Evolutionary conservation across 768 basidiomycete species (phyloP).

Genomic region (Leccinum subtestaceum): DNA sequence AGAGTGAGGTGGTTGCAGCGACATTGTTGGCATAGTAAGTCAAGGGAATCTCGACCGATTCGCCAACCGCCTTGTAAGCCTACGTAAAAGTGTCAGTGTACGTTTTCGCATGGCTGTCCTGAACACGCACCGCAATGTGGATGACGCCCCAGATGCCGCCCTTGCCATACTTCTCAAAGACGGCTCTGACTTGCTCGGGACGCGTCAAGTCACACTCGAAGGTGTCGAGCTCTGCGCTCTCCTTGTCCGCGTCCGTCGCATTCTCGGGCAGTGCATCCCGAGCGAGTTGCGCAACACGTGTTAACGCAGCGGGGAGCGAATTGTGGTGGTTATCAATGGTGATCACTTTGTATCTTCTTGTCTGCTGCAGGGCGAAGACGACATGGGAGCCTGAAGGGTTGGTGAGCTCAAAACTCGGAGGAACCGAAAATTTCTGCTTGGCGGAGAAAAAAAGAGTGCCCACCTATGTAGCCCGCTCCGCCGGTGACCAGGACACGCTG

Average conservation of each 20-base stretch:
- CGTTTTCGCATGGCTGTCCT: not conserved
- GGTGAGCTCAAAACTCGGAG: conserved; percentile 10
- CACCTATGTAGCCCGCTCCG: conserved; percentile 90
- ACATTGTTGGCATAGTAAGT: conserved; percentile 96
- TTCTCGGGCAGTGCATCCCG: conserved; percentile 64
- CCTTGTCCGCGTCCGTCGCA: conserved; percentile 64
- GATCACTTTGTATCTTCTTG: conserved; percentile 87
- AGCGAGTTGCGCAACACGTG: conserved; percentile 78
- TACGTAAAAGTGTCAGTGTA: conserved; percentile 28
- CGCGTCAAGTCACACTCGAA: conserved; percentile 73
- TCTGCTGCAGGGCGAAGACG: conserved; percentile 80
- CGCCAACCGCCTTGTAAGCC: conserved; percentile 98
- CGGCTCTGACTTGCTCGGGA: conserved; percentile 62
- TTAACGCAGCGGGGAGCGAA: conserved; percentile 72
- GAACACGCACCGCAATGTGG: conserved; percentile 79
- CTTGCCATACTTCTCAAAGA: conserved; percentile 83
- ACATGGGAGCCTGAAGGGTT: conserved; percentile 79
- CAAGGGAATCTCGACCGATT: conserved; percentile 89
- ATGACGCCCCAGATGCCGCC: conserved; percentile 96
- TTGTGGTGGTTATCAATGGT: conserved; percentile 96
- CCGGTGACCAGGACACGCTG: conserved; percentile 71
- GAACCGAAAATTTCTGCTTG: not conserved
- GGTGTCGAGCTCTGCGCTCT: conserved; percentile 70
- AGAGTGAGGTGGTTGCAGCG: conserved; percentile 76
- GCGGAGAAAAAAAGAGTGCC: conserved; percentile 10